Conservation (phyloP, 768 basidiomycete species). For the Mycena indigotica region DNA sequence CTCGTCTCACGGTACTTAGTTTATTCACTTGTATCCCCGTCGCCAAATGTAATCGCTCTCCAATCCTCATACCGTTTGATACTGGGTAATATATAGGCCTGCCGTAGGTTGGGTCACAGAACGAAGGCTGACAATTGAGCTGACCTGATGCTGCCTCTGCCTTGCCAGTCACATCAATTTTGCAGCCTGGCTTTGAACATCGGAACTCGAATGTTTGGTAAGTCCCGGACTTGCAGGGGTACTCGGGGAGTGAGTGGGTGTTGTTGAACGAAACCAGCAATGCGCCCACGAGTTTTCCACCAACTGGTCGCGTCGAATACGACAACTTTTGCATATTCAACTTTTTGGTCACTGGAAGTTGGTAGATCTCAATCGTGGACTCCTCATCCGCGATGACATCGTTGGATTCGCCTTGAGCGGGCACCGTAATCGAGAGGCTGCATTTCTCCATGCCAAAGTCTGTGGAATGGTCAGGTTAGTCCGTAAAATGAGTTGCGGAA, state of each 20-base stretch:
- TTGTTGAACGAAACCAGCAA: conserved; percentile 15
- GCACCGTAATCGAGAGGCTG: conserved; percentile 24
- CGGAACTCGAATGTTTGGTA: conserved; percentile 18
- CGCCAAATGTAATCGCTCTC: not conserved
- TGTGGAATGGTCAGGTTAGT: not conserved
- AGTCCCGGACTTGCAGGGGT: conserved; percentile 13
- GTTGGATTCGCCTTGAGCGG: conserved; percentile 12
- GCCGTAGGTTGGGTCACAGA: not conserved
- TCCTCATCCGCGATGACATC: conserved; percentile 7
- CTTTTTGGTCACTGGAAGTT: conserved; percentile 9
- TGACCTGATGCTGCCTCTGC: conserved; percentile 13
- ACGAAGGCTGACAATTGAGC: not conserved
- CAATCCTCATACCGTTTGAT: conserved; percentile 11
- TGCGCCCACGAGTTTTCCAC: conserved; percentile 9
- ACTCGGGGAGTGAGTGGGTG: conserved; percentile 13
- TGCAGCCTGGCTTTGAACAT: conserved; percentile 14
- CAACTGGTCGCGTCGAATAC: conserved; percentile 8
- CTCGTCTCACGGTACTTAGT: not conserved
- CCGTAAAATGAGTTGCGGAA: not conserved
- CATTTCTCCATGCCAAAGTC: conserved; percentile 38
- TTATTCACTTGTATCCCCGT: not conserved
- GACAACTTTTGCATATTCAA: conserved; percentile 18
- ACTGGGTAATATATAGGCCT: conserved; percentile 18
- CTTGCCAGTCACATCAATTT: conserved; percentile 15
- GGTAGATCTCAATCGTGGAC: conserved; percentile 16